phyloP scores from a whole-genome alignment of 495 filamentous ascomycete species.

The Daldinia grandis region DNA sequence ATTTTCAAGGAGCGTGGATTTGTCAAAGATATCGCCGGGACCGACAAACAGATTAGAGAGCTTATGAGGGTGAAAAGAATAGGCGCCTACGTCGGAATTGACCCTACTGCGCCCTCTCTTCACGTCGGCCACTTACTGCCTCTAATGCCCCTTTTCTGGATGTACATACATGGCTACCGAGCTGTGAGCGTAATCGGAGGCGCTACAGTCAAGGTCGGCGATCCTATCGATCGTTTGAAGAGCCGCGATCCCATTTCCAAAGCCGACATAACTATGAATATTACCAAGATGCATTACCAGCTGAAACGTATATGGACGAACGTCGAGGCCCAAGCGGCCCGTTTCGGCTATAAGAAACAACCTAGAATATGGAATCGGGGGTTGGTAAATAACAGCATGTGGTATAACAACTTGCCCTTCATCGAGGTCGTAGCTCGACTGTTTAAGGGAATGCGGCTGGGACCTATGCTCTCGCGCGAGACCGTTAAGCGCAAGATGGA shows the following conservation, averaged over 20 bases:
- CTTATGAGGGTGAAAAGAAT: conserved; percentile 74
- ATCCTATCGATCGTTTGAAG: conserved; percentile 80
- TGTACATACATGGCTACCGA: conserved; percentile 83
- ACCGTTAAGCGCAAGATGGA: conserved; percentile 86
- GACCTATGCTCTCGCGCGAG: conserved; percentile 87
- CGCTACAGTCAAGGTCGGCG: conserved; percentile 85
- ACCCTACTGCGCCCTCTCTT: conserved; percentile 89
- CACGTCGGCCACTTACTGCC: conserved; percentile 94
- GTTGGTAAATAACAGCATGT: conserved; percentile 79
- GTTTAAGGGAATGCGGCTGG: conserved; percentile 75
- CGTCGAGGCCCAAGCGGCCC: conserved; percentile 68
- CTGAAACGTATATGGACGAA: conserved; percentile 78
- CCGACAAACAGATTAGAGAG: conserved; percentile 70
- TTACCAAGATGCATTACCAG: conserved; percentile 81
- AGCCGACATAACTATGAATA: conserved; percentile 69
- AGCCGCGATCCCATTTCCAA: conserved; percentile 67
- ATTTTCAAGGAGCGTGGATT: conserved; percentile 82
- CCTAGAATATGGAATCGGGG: conserved; percentile 67
- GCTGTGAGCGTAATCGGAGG: conserved; percentile 82
- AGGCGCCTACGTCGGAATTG: conserved; percentile 87
- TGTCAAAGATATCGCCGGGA: conserved; percentile 78
- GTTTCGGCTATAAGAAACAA: conserved; percentile 67
- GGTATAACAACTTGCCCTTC: conserved; percentile 75
- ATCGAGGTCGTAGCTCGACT: conserved; percentile 76
- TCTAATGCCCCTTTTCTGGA: conserved; percentile 93